Evolutionary conservation across 352 stramenopile species (phyloP).

Genomic region (Halophytophthora polymorphica): DNA sequence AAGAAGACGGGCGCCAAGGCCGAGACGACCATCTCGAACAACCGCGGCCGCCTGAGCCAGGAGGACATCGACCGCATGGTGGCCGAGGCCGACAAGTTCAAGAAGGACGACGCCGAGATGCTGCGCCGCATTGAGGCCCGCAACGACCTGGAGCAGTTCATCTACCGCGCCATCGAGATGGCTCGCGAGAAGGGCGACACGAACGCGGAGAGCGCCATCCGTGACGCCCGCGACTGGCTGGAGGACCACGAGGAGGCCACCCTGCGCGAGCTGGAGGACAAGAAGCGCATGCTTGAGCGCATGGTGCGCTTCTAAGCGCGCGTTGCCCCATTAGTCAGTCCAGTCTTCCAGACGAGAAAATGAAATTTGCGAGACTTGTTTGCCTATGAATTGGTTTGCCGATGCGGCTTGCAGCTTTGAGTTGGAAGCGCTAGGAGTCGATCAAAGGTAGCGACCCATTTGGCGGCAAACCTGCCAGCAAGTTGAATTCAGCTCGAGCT

Average conservation of each 20-base stretch:
- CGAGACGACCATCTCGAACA: constrained; percentile 75
- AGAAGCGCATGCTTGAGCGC: constrained; percentile 85
- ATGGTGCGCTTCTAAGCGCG: constrained; percentile 62
- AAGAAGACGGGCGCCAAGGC: constrained; percentile 73
- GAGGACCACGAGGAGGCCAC: constrained; percentile 84
- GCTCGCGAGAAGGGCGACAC: constrained; percentile 64
- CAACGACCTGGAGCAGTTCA: constrained; percentile 68
- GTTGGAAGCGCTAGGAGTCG: too few relatives aligned
- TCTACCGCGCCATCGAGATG: constrained; percentile 72
- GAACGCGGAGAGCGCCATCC: constrained; percentile 76
- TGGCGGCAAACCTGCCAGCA: too few relatives aligned
- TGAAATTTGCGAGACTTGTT: too few relatives aligned
- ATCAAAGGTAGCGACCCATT: too few relatives aligned
- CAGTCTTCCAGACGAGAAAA: too few relatives aligned
- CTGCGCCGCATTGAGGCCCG: constrained; percentile 63
- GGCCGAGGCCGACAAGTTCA: constrained; percentile 67
- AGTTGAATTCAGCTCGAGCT: too few relatives aligned
- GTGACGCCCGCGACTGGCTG: constrained; percentile 87
- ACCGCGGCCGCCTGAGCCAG: constrained; percentile 64
- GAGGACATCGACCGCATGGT: constrained; percentile 76
- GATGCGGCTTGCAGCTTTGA: too few relatives aligned
- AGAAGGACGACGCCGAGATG: constrained; percentile 73
- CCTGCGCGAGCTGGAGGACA: constrained; percentile 93
- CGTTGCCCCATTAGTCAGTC: constrained; percentile 2
- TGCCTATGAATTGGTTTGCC: too few relatives aligned